Base-by-base conservation (phyloP, 2,329 filamentous ascomycete genomes). In the Fusarium sp. region DNA sequence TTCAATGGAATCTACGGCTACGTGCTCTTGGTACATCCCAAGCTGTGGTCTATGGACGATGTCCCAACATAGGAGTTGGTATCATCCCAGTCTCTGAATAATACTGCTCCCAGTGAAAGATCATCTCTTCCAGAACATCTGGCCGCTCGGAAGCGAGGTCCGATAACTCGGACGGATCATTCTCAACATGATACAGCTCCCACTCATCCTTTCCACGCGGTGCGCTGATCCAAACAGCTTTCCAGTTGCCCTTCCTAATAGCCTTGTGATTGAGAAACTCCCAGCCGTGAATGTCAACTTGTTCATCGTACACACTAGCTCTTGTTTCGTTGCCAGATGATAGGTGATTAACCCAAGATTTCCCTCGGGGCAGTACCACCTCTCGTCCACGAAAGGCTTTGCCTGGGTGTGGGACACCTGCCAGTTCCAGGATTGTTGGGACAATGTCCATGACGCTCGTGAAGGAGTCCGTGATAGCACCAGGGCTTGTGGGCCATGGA, bases 171-270 rank as follows among this genome's bases (percentile, higher is more conserved):
- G 61, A 66, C 4, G 65, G 65, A 56, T 71, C 62, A 2, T 35
- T 55, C 9, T 56, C 51, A 14, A 71, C 14, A 14, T 71, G 55
- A 17, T 71, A 71, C 35, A 71, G 38, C 60, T 69, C 65, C 68
- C 68, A 71, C 29, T n/a, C 49, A 27, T 59, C 62, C 17, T 64
- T 63, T 14, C 67, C 65, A 14, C 59, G 53, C 1, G 68, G 65
- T 1, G 55, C 24, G 16, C 49, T 87, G 40, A 90, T 87, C 74
- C 86, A 89, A 31, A 89, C 84, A 4, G 87, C 87, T 73, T 90
- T 90, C 85, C 85, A 90, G 65, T 87, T 83, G 10, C 85, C 87
- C 55, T 85, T 86, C 31, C 88, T 86, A 10, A 90, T 83, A 0
- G 88, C 89, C 1, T 70, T 63, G 1, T 85, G 83, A 0, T 87